A percentile compares a stretch with the other conserved stretches of the same genome.
phyloP scores from a whole-genome alignment of 805 yeast species.

The Jamesozyma hellenica region DNA sequence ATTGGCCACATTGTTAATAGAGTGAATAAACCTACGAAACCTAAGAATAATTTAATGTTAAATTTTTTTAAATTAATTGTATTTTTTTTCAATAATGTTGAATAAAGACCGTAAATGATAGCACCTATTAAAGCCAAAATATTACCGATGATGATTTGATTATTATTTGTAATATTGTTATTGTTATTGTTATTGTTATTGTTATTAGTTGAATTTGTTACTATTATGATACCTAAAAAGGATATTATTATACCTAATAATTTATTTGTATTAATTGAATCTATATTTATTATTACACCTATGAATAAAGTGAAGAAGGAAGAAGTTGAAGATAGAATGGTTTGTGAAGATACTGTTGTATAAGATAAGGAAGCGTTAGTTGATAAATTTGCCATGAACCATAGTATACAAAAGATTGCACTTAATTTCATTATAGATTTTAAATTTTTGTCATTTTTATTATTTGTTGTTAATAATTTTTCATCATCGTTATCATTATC shows the following conservation, averaged over 20 bases:
- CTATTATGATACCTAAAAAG: constrained; percentile 68
- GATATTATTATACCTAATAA: constrained; percentile 57
- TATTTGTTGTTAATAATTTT: too few relatives aligned
- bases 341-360: constrained; percentile 85
- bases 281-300: constrained; percentile 61
- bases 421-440: constrained; percentile 60
- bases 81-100: constrained; percentile 68
- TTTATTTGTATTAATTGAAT: constrained; percentile 51
- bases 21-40: constrained; percentile 82
- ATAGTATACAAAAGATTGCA: constrained; percentile 64
- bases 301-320: constrained; percentile 79
- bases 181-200: neutral
- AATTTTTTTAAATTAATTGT: constrained; percentile 53
- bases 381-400: constrained; percentile 80
- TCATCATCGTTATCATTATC: neutral
- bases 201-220: constrained; percentile 45
- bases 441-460: constrained; percentile 9
- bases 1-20: constrained; percentile 69
- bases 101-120: constrained; percentile 73
- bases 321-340: constrained; percentile 82
- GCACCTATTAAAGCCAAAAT: constrained; percentile 72
- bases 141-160: constrained; percentile 47
- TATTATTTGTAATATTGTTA: constrained; percentile 18
- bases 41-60: constrained; percentile 80
- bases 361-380: constrained; percentile 75